Base-by-base conservation (phyloP, 192 early-diverging fungal genomes). In the Geranomyces variabilis region DNA sequence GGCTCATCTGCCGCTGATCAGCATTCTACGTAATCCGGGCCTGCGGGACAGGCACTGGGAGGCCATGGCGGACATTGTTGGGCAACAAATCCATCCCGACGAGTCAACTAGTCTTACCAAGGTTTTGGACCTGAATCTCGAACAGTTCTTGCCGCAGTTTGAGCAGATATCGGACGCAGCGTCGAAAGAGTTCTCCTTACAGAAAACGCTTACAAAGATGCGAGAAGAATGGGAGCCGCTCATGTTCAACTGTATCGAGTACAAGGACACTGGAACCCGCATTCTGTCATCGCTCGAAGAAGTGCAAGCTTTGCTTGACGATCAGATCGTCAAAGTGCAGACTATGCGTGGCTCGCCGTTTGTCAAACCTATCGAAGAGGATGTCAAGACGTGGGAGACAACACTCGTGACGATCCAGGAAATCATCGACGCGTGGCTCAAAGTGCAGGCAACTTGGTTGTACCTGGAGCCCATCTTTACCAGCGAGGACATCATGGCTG, bases 391-490 rank as follows among this genome's bases (percentile, higher is more conserved):
- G 10, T 87, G 85, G 86, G 86, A 88, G 70, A 76, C 82, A 13
- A 81, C 75, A 17, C 75, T 88, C 2, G 74, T 80, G 14, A 83
- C 76, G 1, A 77, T 88, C 34, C 81, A 85, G 49, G 86, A 88
- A 44, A 85, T 86, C 62, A 84, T 88, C 44, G 86, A 88, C 47
- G 70, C 78, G 6, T 88, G 86, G 86, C 81, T 87, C 30, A 87
- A 87, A 49, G 81, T 85, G 21, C 86, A 88, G 64, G 74, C 83
- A 26, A 88, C 83, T 4, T 88, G 86, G 86, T 79, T 86, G 10
- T 88, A 88, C 49, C 77, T 88, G 6, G 86, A 88, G 63, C 80
- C 81, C 36, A 88, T 88, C 64, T 88, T 88, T 60, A 86, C 86
- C 13, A 79, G 81, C 17, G 83, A 85, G 36, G 86, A 88, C 51